These are phyloP conservation scores for Tephrocybe sp. DNA, from an alignment of 768 basidiomycete species.

Conservation along the genomic window DNA sequence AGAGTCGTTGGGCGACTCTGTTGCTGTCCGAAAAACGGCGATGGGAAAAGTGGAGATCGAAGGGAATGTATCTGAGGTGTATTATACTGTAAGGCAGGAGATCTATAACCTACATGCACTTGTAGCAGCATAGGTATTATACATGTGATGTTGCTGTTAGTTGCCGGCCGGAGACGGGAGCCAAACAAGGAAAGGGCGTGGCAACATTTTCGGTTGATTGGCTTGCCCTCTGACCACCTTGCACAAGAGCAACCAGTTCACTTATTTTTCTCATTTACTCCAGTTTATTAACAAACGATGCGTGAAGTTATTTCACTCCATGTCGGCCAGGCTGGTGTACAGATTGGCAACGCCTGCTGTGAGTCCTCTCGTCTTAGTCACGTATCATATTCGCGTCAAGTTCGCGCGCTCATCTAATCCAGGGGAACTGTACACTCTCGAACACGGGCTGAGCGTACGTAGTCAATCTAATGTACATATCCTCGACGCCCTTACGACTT, in stretches of 20 bases:
- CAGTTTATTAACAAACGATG: slow-evolving; percentile 45
- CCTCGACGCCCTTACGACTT: slow-evolving; percentile 15
- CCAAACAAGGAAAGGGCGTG: slow-evolving; percentile 24
- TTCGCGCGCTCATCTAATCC: slow-evolving; percentile 36
- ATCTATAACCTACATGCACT: slow-evolving; percentile 90
- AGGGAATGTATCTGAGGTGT: slow-evolving; percentile 84
- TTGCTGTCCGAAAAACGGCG: slow-evolving; percentile 86
- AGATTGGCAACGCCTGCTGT: slow-evolving; percentile 99
- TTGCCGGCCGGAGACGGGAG: slow-evolving; percentile 18
- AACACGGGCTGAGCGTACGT: slow-evolving; percentile 95
- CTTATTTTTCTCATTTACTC: slow-evolving; percentile 16
- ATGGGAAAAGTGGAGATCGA: slow-evolving; percentile 87
- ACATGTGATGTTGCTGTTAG: slow-evolving; percentile 8
- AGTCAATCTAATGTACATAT: slow-evolving; percentile 10
- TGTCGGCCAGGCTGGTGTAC: slow-evolving; percentile 98
- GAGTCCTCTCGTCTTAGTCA: slow-evolving; percentile 37
- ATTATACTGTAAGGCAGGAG: slow-evolving; percentile 85
- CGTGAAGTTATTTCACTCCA: slow-evolving; percentile 98
- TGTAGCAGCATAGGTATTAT: slow-evolving; percentile 55
- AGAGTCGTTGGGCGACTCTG: slow-evolving; percentile 58
- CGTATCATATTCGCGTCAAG: slow-evolving; percentile 30
- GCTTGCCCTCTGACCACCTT: slow-evolving; percentile 32
- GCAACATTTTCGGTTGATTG: slow-evolving; percentile 24
- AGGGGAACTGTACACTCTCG: slow-evolving; percentile 99
- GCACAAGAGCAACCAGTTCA: slow-evolving; percentile 16